Base-by-base conservation (phyloP, 805 yeast genomes). In the Yarrowia sp. region DNA sequence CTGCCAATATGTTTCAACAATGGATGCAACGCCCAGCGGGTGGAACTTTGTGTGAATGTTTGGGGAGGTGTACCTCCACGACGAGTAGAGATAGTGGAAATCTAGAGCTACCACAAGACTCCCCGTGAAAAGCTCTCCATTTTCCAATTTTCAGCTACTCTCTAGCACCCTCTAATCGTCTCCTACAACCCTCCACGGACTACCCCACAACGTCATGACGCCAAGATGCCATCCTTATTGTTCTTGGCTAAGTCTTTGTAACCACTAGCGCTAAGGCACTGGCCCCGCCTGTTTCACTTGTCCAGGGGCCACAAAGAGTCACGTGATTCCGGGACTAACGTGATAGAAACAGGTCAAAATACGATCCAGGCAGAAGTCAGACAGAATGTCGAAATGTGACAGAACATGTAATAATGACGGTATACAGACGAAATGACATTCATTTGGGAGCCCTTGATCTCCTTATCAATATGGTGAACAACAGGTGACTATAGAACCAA, bases 221-320 rank as follows among this genome's bases (percentile, higher is more conserved):
- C 41, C 17, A 48, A 48, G 55, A 17, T 7, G 55, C 41, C 55
- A 48, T 48, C 55, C 55, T 35, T 48, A 48, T 48, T 48, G 55
- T 48, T 17, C 55, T 15, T 13, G 28, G 17, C 31, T n/a, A 8
- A 13, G 15, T 11, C 53, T 32, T 47, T 47, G 53, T 47, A 8
- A 8, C 7, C 28, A 22, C 28, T 22, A 22, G 28, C 28, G 28
- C 28, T 22, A 22, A 22, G 28, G 28, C 28, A 22, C 28, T 22
- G 28, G 55, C 41, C 55, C 41, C 55, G 17, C 41, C 28, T 33
- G 55, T 48, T 48, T 32, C 53, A 48, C 53, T 47, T 15, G 38
- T 47, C 32, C 33, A 32, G 38, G 38, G 22, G 10, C 3, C 6
- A 32, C 53, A 47, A 45, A 8, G 51, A 31, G 14, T 45, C 51